Percentiles rank a stretch among this genome's conserved stretches.
These are phyloP conservation scores for Fraxinus nigra DNA, from an alignment of 305 asterid genomes.

Conservation along the genomic window DNA sequence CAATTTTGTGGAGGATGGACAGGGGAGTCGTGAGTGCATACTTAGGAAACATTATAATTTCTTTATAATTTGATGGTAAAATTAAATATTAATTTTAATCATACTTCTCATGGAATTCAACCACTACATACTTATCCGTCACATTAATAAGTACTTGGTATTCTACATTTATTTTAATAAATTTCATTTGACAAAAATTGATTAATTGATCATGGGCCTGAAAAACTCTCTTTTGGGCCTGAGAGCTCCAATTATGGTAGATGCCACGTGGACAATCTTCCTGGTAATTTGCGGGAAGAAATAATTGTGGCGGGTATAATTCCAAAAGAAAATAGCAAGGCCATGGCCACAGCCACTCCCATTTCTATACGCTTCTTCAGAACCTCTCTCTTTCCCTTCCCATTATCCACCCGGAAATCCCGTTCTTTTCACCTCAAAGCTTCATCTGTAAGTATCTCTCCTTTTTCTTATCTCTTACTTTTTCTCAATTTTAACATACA, in stretches of 20 bases:
- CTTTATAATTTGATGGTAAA: not conserved
- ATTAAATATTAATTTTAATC: not conserved
- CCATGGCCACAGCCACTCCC: conserved; percentile 32
- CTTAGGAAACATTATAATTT: not conserved
- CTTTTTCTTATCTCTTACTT: not conserved
- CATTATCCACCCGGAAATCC: conserved; percentile 32
- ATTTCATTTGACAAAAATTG: no score
- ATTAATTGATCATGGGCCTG: not conserved
- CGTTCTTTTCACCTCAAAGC: conserved; percentile 43
- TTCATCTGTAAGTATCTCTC: conserved; percentile 32
- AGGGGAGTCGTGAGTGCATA: not conserved
- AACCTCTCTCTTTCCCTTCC: conserved; percentile 31
- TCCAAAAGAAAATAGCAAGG: conserved; percentile 5
- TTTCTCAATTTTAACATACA: not conserved
- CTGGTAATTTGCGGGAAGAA: not conserved
- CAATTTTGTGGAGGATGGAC: not conserved
- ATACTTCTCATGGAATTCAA: not conserved
- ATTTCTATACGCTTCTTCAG: conserved; percentile 35
- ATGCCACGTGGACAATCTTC: conserved; percentile 20
- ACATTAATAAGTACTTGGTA: not conserved
- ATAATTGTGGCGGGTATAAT: conserved; percentile 40
- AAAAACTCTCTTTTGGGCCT: not conserved
- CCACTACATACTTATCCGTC: not conserved
- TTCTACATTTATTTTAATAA: not conserved
- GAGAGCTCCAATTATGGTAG: not conserved